Percentiles rank a stretch among this genome's conserved stretches.
These are phyloP conservation scores for Stevia rebaudiana DNA, from an alignment of 140 eudicot genomes.

Conservation along the genomic window DNA sequence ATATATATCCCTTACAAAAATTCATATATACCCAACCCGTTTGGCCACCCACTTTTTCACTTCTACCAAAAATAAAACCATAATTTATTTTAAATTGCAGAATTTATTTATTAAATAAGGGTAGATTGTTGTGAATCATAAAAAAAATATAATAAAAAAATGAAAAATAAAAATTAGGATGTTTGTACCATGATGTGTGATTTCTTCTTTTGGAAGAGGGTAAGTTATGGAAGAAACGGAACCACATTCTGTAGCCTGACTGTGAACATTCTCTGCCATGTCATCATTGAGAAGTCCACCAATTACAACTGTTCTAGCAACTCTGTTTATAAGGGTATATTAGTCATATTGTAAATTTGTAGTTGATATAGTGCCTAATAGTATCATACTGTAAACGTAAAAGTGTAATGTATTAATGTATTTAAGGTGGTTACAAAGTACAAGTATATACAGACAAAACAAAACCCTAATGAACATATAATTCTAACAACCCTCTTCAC, in stretches of 20 bases:
- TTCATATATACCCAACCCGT: background rate
- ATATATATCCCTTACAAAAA: background rate
- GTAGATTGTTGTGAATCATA: background rate
- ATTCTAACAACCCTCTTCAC: background rate
- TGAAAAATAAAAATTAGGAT: too few species aligned
- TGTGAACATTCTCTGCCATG: slow-evolving; percentile 68
- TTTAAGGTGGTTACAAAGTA: background rate
- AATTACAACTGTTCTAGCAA: slow-evolving; percentile 79
- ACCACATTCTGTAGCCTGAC: slow-evolving; percentile 68
- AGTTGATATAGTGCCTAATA: background rate
- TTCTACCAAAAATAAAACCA: background rate
- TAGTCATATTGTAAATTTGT: background rate
- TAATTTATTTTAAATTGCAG: slow-evolving; percentile 2
- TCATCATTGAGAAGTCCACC: slow-evolving; percentile 67
- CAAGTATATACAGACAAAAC: background rate
- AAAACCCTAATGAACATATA: background rate
- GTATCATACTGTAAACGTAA: background rate
- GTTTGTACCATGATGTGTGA: slow-evolving; percentile 58
- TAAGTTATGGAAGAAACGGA: slow-evolving; percentile 65
- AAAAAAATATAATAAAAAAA: too few species aligned
- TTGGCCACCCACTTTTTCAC: background rate
- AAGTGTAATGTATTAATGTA: background rate
- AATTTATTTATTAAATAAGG: background rate
- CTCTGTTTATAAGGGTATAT: slow-evolving; percentile 43
- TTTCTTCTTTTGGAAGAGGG: slow-evolving; percentile 86